A percentile compares a stretch with the other conserved stretches of the same genome.
Evolutionary conservation across 2,329 filamentous ascomycete genomes (phyloP).

Genomic region (Ophiognomonia clavigignenti-juglandacearum): DNA sequence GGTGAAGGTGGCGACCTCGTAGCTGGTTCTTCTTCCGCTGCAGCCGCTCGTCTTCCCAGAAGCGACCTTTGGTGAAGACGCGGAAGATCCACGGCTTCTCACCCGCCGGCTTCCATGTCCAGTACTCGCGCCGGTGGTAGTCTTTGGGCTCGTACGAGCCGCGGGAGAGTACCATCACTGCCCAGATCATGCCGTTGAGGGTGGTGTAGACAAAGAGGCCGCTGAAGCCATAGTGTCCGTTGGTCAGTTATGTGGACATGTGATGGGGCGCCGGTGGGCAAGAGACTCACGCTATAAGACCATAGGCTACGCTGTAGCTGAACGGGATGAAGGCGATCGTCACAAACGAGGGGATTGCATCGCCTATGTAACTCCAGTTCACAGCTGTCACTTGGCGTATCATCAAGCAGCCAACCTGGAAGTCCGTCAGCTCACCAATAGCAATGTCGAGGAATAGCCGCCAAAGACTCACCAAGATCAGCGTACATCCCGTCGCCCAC

Average conservation of each 20-base stretch:
- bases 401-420: constrained; percentile 66
- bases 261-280: no score
- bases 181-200: constrained; percentile 43
- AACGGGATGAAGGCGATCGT: constrained; percentile 73
- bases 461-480: constrained; percentile 52
- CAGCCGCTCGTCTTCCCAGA: constrained; percentile 22
- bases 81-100: constrained; percentile 44
- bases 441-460: no score
- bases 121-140: constrained; percentile 52
- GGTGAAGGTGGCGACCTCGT: neutral
- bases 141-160: constrained; percentile 42
- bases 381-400: constrained; percentile 68
- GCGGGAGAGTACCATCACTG: constrained; percentile 38
- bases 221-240: constrained; percentile 30
- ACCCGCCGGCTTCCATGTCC: constrained; percentile 47
- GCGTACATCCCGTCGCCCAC: constrained; percentile 85
- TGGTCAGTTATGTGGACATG: no score
- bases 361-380: constrained; percentile 73
- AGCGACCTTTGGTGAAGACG: constrained; percentile 22
- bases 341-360: constrained; percentile 70
- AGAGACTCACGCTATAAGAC: constrained; percentile 60
- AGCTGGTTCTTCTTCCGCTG: neutral
- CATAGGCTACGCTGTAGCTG: constrained; percentile 74
- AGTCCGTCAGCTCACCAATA: neutral
- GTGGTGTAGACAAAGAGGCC: constrained; percentile 50